Evolutionary conservation across 2,329 filamentous ascomycete species (phyloP).

Genomic region (Xylariaceae sp.): DNA sequence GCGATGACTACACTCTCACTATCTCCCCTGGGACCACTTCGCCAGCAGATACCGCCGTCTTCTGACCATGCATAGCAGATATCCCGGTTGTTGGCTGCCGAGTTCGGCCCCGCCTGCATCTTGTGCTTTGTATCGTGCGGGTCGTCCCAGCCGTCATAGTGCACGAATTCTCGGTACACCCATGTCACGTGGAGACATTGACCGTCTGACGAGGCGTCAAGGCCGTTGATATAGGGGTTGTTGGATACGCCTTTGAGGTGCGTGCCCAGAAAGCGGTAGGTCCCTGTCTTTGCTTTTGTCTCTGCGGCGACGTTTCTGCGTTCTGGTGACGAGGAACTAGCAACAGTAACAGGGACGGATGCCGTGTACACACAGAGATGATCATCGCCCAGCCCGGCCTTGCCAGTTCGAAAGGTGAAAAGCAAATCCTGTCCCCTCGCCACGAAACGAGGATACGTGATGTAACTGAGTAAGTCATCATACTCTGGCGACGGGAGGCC

Average conservation of each 20-base stretch:
- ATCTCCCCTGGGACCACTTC: conserved; percentile 19
- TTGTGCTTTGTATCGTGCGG: conserved; percentile 38
- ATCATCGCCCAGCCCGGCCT: conserved; percentile 45
- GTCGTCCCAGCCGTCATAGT: conserved; percentile 40
- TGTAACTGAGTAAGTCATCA: conserved; percentile 33
- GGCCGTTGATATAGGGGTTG: conserved; percentile 49
- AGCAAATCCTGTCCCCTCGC: conserved; percentile 35
- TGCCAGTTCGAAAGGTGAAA: conserved; percentile 46
- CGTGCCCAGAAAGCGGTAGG: conserved; percentile 37
- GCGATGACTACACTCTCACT: conserved; percentile 32
- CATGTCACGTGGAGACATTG: conserved; percentile 41
- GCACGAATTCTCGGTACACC: conserved; percentile 47
- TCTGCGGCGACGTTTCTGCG: neutral
- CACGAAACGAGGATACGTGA: conserved; percentile 48
- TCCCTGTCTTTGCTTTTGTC: conserved; percentile 19
- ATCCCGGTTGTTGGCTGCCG: conserved; percentile 44
- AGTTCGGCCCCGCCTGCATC: conserved; percentile 39
- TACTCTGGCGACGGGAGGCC: conserved; percentile 26
- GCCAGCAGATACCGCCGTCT: conserved; percentile 41
- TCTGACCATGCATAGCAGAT: conserved; percentile 46
- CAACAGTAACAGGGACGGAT: neutral
- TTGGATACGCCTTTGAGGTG: conserved; percentile 48
- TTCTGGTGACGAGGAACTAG: neutral
- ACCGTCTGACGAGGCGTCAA: conserved; percentile 32
- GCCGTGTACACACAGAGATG: conserved; percentile 43